Evolutionary conservation across 2,329 filamentous ascomycete genomes (phyloP).

Genomic region (Trichoderma citrinoviride): DNA sequence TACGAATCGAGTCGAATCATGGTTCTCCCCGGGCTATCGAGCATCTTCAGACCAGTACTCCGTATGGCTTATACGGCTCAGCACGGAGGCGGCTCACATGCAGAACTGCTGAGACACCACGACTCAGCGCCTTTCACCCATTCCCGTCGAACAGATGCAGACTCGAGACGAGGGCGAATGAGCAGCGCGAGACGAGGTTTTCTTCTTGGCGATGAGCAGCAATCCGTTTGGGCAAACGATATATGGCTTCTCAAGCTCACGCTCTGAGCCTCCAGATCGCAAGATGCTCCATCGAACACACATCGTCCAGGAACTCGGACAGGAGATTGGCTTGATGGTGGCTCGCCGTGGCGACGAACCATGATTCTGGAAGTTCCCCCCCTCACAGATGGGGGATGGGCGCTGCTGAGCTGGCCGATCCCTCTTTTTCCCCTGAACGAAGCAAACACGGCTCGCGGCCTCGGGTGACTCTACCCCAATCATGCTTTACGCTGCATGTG

Average conservation of each 20-base stretch:
- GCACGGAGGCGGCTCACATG: neutral
- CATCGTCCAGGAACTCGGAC: neutral
- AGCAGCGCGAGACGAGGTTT: neutral
- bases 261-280: neutral
- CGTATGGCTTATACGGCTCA: neutral
- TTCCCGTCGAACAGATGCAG: too few species aligned
- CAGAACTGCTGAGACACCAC: neutral
- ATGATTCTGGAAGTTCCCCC: neutral
- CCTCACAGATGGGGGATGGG: neutral
- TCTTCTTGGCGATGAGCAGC: neutral
- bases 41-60: neutral
- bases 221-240: neutral
- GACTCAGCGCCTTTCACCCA: neutral
- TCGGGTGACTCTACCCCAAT: neutral
- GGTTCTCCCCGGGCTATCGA: neutral
- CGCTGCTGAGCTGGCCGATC: conserved; percentile 2
- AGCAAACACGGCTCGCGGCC: neutral
- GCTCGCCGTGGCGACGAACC: neutral
- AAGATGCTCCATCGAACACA: neutral
- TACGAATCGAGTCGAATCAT: neutral
- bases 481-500: neutral
- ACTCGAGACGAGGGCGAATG: neutral
- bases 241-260: neutral
- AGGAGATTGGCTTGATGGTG: neutral
- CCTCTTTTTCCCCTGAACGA: neutral